Evolutionary conservation across 192 early-diverging fungal species (phyloP).

Genomic region (Dissophora ornata): DNA sequence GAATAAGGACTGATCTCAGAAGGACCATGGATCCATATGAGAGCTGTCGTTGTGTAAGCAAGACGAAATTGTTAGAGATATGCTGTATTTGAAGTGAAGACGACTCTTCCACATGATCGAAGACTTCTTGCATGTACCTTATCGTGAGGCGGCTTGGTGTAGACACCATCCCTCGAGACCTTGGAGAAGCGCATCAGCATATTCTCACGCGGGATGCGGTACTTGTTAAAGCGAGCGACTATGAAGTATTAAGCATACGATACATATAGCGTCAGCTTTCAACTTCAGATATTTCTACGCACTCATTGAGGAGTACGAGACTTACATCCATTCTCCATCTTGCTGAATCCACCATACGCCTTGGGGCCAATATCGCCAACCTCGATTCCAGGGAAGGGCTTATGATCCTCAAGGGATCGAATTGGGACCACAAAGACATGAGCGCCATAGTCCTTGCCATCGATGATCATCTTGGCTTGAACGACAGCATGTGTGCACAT

Average conservation of each 20-base stretch:
- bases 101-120: no score
- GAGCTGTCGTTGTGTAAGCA: no score
- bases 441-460: slow-evolving; percentile 71
- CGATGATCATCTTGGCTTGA: slow-evolving; percentile 67
- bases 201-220: slow-evolving; percentile 71
- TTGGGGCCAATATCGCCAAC: slow-evolving; percentile 77
- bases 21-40: slow-evolving; percentile 76
- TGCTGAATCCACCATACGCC: slow-evolving; percentile 60
- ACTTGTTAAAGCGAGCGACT: slow-evolving; percentile 78
- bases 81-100: no score
- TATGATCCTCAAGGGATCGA: slow-evolving; percentile 68
- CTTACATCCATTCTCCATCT: slow-evolving; percentile 62
- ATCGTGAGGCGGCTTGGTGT: slow-evolving; percentile 66
- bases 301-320: no score
- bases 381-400: slow-evolving; percentile 67
- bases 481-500: slow-evolving; percentile 77
- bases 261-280: no score
- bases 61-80: no score
- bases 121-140: no score
- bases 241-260: neutral
- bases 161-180: slow-evolving; percentile 65
- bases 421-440: slow-evolving; percentile 75
- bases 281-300: no score
- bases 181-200: slow-evolving; percentile 71
- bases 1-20: slow-evolving; percentile 69